A percentile compares a stretch with the other conserved stretches of the same genome.
phyloP scores from a whole-genome alignment of 441 rosid species.

The Populus trichocarpa region DNA sequence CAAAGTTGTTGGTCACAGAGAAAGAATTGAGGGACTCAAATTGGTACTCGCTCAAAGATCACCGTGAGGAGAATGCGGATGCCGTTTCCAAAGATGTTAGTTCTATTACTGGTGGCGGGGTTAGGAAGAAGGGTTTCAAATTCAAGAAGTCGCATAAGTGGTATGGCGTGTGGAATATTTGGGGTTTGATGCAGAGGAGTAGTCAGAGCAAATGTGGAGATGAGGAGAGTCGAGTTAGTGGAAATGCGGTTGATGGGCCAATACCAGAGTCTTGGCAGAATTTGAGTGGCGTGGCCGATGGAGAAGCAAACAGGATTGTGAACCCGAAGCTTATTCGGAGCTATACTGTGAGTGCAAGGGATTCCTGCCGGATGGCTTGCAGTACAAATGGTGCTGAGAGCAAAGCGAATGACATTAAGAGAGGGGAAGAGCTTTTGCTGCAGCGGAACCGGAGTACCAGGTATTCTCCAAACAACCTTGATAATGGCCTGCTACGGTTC shows the following conservation, averaged over 20 bases:
- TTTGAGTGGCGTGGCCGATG: conserved; percentile 43
- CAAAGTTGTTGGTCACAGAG: conserved; percentile 70
- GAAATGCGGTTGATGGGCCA: conserved; percentile 60
- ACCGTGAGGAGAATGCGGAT: conserved; percentile 36
- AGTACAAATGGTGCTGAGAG: conserved; percentile 29
- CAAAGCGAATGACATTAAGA: conserved; percentile 36
- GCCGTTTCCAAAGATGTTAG: conserved; percentile 52
- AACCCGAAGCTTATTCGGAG: conserved; percentile 74
- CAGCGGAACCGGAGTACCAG: conserved; percentile 75
- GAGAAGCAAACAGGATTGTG: conserved; percentile 46
- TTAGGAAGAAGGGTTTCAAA: conserved; percentile 29
- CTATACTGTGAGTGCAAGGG: conserved; percentile 84
- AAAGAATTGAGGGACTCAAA: conserved; percentile 66
- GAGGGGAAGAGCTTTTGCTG: conserved; percentile 53
- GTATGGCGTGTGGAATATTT: conserved; percentile 75
- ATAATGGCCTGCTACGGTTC: conserved; percentile 79
- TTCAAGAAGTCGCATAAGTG: conserved; percentile 64
- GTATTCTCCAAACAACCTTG: conserved; percentile 67
- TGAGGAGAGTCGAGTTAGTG: conserved; percentile 56
- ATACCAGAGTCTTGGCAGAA: conserved; percentile 76
- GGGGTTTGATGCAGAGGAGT: conserved; percentile 69
- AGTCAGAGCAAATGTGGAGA: conserved; percentile 68
- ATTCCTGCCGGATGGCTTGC: conserved; percentile 46
- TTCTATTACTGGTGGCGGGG: conserved; percentile 43
- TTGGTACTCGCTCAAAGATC: conserved; percentile 55